Evolutionary conservation across 1,284 basidiomycete species (phyloP), one percentile per base, ranked within the genome.

Genomic region (Nidula niveotomentosa): DNA sequence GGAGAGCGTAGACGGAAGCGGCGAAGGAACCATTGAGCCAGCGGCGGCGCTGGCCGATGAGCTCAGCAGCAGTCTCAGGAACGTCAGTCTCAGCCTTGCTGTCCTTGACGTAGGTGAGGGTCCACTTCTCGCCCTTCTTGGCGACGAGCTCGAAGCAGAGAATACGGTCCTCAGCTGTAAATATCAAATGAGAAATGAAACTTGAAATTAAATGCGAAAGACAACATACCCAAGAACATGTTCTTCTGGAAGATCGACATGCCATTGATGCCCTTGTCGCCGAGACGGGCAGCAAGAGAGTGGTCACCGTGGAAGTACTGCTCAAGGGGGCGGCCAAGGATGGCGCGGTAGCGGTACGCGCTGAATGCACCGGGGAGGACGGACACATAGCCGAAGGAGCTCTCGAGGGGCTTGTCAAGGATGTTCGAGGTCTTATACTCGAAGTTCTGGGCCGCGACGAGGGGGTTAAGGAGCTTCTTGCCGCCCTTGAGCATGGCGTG

Each of bases 271-370:
- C 96, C 96, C 76, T 97, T 97, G 44, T 88, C 80, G 17, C 96
- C 96, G 36, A 98, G 83, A 54, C 95, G 86, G 61, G 94, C 93
- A 18, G 96, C 94, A 65, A 96, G 76, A 1, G 93, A 94, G 70
- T 97, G 95, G 69, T 99, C 96, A 64, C 96, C 96, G 65, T 98
- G 95, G 81, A 98, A 98, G 76, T 98, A 98, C 70, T 98, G 95
- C 66, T 96, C 91, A 33, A 99, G 82, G 3, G 96, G 96, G 8
- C 92, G 81, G 1, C 96, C 96, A 58, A 89, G 86, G 62, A 99
- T 95, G 23, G 97, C 96, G 17, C 90, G 84, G 74, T 76, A 98
- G 34, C 94, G 85, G 69, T 98, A 98, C 5, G 94, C 94, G 6
- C 93, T 96, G 80, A 98, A 98, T 49, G 96, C 96, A 68, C 96